Evolutionary conservation across 352 stramenopile genomes (phyloP).

Genomic region (Pythium sukuiense): DNA sequence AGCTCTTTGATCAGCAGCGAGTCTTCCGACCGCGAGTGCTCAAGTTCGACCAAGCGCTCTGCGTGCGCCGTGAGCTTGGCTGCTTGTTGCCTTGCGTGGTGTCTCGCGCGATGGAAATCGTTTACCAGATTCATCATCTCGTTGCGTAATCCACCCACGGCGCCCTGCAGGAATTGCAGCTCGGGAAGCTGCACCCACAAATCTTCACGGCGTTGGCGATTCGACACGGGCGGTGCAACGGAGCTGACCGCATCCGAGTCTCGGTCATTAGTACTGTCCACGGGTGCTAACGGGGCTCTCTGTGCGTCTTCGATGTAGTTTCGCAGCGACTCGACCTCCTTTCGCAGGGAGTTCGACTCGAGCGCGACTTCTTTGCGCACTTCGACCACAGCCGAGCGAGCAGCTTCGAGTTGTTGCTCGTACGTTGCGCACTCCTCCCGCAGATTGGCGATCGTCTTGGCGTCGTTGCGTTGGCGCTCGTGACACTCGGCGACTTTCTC

Average conservation of each 20-base stretch:
- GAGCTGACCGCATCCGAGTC: slow-evolving; percentile 3
- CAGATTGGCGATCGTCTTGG: slow-evolving; percentile 39
- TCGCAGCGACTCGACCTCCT: slow-evolving; percentile 44
- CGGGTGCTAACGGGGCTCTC: not conserved
- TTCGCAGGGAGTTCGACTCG: slow-evolving; percentile 38
- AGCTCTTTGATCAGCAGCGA: slow-evolving; percentile 40
- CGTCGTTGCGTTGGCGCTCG: slow-evolving; percentile 42
- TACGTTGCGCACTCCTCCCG: slow-evolving; percentile 35
- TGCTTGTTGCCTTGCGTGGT: slow-evolving; percentile 36
- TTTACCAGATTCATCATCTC: slow-evolving; percentile 51
- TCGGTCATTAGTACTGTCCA: not conserved
- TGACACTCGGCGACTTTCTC: slow-evolving; percentile 34
- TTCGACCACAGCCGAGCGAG: slow-evolving; percentile 23
- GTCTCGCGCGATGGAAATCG: slow-evolving; percentile 43
- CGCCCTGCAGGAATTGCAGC: slow-evolving; percentile 51
- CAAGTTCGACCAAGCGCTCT: slow-evolving; percentile 38
- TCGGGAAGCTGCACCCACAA: slow-evolving; percentile 34
- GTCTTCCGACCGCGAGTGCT: slow-evolving; percentile 43
- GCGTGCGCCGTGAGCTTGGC: slow-evolving; percentile 35
- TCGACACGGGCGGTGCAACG: not conserved
- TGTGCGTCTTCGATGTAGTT: slow-evolving; percentile 47
- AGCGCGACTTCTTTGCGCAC: slow-evolving; percentile 27
- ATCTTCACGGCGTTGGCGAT: slow-evolving; percentile 17
- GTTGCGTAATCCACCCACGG: slow-evolving; percentile 44
- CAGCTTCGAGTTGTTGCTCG: slow-evolving; percentile 33